Conservation (phyloP, 2,329 filamentous ascomycete genomes). For the Aspergillus brasiliensis region DNA sequence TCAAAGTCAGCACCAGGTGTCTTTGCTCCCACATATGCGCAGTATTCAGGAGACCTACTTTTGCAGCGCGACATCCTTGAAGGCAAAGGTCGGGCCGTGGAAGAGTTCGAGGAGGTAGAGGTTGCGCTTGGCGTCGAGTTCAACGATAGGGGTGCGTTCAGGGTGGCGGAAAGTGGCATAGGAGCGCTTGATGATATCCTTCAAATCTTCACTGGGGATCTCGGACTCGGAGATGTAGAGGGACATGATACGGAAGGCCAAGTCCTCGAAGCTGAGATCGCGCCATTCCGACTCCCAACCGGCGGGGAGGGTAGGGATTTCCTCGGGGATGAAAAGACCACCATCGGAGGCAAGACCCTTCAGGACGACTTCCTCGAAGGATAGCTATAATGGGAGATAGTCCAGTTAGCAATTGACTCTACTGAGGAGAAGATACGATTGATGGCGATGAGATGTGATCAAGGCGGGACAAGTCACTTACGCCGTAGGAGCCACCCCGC, state of each 20-base stretch:
- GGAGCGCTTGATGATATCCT: constrained; percentile 77
- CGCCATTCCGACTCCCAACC: constrained; percentile 30
- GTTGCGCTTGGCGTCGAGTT: constrained; percentile 70
- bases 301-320: constrained; percentile 28
- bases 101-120: constrained; percentile 91
- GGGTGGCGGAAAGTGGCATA: constrained; percentile 85
- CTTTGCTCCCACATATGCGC: neutral
- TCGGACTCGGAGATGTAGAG: constrained; percentile 84
- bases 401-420: constrained; percentile 14
- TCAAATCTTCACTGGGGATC: constrained; percentile 78
- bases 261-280: constrained; percentile 28
- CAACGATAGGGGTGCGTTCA: constrained; percentile 76
- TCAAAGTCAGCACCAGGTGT: neutral
- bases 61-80: constrained; percentile 67
- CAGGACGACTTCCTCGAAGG: constrained; percentile 87
- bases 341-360: constrained; percentile 86
- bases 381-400: constrained; percentile 50
- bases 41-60: neutral
- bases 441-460: neutral
- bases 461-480: constrained; percentile 17
- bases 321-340: constrained; percentile 83
- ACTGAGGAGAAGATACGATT: neutral
- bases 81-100: constrained; percentile 92
- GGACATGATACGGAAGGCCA: constrained; percentile 73
- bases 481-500: constrained; percentile 35